Base-by-base conservation (phyloP, 1,284 basidiomycete species). In the Microbotryomycetes sp. region DNA sequence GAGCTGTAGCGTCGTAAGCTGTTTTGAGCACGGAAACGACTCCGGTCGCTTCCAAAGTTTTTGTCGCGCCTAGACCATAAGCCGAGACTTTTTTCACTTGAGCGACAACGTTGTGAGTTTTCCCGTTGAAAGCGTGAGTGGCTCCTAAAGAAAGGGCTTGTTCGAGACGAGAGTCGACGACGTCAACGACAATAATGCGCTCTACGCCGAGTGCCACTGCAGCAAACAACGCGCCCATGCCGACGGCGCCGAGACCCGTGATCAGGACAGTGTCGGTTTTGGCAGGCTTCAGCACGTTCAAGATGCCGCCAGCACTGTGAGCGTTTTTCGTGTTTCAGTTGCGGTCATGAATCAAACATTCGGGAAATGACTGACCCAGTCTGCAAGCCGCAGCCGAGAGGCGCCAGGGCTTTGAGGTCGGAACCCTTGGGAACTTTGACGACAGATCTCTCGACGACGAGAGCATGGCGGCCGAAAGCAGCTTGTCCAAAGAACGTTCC, bases 401-500 rank as follows among this genome's bases (percentile, higher is more conserved):
- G 66, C 0, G 64, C 50, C 13, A 71, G 54, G 7, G 56, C 35
- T 1, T 56, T 59, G 1, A 71, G 58, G 48, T 70, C 62, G n/a
- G 62, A 61, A 2, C 55, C 60, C 1, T 48, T 9, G 0, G 67
- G 47, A 3, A 69, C 67, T 28, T 65, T 63, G 49, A 68, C 61
- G n/a, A 56, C 54, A 5, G 66, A 66, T 0, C 64, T 59, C 24
- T 68, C 66, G 21, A 60, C 56, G 7, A 67, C 70, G 16, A 71
- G 45, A 18, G 66, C 66, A 24, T 71, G 70, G 16, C 67, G 60
- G 2, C 54, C 70, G 47, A 71, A 59, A 4, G 64, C 46, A 4
- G 62, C 63, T 28, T 71, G 70, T 4, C 70, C 70, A 46, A 71
- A 71, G 59, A 71, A 71, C n/a, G 59, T 57, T 5, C 60, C 60